Percentiles rank a stretch among this genome's conserved stretches.
phyloP scores from a whole-genome alignment of 2,329 filamentous ascomycete species.

The Fusarium multiceps region DNA sequence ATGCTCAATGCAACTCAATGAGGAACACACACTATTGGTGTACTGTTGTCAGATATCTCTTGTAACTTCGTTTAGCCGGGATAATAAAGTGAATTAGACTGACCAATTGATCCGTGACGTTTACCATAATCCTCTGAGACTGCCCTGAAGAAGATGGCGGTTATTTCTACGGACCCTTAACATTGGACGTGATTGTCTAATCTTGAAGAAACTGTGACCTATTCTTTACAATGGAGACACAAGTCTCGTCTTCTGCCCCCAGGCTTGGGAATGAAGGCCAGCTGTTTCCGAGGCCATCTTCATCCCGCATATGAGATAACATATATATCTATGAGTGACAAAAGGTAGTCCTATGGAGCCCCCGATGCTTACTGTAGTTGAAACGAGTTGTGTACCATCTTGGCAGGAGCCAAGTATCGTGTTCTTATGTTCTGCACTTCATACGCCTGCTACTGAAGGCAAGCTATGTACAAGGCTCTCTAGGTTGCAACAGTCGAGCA shows the following conservation, averaged over 20 bases:
- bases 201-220: neutral
- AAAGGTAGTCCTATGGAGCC: too few species aligned
- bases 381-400: rapidly evolving
- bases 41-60: neutral
- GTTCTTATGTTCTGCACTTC: neutral
- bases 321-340: neutral
- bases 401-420: too few species aligned
- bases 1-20: neutral
- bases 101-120: neutral
- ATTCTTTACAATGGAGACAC: too few species aligned
- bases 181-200: rapidly evolving
- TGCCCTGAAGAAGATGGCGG: neutral
- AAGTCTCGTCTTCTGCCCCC: rapidly evolving
- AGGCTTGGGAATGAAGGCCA: rapidly evolving
- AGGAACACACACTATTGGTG: neutral
- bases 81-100: too few species aligned
- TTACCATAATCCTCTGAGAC: neutral
- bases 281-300: too few species aligned
- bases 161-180: rapidly evolving
- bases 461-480: neutral
- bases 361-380: too few species aligned
- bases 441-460: neutral
- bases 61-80: too few species aligned
- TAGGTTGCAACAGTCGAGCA: neutral
- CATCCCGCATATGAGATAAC: neutral